Percentiles rank a stretch among this genome's conserved stretches.
Conservation (phyloP, 768 basidiomycete species). For the Hypholoma sublateritium region DNA sequence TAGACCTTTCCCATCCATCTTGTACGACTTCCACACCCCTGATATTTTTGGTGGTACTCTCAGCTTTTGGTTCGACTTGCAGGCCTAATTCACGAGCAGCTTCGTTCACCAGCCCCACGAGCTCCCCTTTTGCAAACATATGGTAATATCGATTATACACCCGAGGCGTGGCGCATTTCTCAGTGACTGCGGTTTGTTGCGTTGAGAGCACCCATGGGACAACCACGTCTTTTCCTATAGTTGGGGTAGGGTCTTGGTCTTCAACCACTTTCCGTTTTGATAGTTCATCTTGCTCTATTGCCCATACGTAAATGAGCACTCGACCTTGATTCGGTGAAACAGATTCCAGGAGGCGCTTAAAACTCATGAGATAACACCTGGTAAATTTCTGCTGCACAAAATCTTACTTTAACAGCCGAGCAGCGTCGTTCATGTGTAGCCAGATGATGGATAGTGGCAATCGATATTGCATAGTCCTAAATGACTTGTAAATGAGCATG, state of each 20-base stretch:
- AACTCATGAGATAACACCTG: neutral
- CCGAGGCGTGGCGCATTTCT: constrained; percentile 23
- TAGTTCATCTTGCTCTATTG: constrained; percentile 84
- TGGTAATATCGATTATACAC: constrained; percentile 93
- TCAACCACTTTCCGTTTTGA: constrained; percentile 71
- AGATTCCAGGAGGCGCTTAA: constrained; percentile 59
- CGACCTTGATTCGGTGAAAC: constrained; percentile 74
- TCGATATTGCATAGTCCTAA: constrained; percentile 95
- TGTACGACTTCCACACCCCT: constrained; percentile 67
- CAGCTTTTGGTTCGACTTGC: constrained; percentile 39
- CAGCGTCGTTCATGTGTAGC: constrained; percentile 75
- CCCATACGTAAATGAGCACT: constrained; percentile 95
- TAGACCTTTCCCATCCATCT: constrained; percentile 86
- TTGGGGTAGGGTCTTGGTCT: constrained; percentile 20
- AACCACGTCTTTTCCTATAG: constrained; percentile 73
- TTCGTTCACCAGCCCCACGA: constrained; percentile 54
- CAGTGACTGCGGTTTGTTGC: constrained; percentile 18
- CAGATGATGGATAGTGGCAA: constrained; percentile 96
- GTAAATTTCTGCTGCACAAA: neutral
- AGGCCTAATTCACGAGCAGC: constrained; percentile 65
- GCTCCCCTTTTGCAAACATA: constrained; percentile 86
- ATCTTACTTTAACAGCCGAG: constrained; percentile 69
- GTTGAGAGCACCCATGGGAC: constrained; percentile 82
- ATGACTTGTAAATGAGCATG: neutral
- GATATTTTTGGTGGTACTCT: constrained; percentile 15